Conservation (phyloP, 2,329 filamentous ascomycete species). For the Fusarium fracticaudum region DNA sequence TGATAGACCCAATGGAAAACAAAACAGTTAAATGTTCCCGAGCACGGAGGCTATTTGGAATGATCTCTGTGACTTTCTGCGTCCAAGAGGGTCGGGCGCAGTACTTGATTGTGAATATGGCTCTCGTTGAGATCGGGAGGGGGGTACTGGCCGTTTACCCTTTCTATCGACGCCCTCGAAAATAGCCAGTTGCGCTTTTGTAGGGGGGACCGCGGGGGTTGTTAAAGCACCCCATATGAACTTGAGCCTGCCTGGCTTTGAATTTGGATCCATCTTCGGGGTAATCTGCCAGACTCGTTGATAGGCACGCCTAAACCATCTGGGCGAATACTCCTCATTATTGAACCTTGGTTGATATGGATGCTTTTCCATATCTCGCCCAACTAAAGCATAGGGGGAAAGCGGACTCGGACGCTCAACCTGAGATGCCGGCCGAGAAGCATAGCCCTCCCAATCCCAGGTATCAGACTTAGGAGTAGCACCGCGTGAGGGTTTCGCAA, state of each 20-base stretch:
- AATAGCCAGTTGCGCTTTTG: slow-evolving; percentile 52
- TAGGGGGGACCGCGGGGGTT: slow-evolving; percentile 44
- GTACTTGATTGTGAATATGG: slow-evolving; percentile 22
- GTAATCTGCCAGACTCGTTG: slow-evolving; percentile 56
- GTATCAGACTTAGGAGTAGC: background rate
- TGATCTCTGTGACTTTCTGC: background rate
- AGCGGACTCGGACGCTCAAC: slow-evolving; percentile 52
- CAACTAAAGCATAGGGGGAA: slow-evolving; percentile 36
- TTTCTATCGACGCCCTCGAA: slow-evolving; percentile 57
- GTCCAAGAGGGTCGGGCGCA: background rate
- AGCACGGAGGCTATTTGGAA: background rate
- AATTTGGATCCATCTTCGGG: slow-evolving; percentile 52
- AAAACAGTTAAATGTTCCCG: background rate
- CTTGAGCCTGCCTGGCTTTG: slow-evolving; percentile 44
- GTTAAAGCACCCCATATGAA: slow-evolving; percentile 59
- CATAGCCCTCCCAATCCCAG: slow-evolving; percentile 58
- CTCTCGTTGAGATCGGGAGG: background rate
- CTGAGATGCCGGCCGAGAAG: slow-evolving; percentile 49
- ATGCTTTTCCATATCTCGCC: slow-evolving; percentile 45
- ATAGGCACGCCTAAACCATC: slow-evolving; percentile 61
- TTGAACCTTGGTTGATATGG: slow-evolving; percentile 50
- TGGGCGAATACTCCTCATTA: slow-evolving; percentile 47
- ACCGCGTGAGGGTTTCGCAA: slow-evolving; percentile 17
- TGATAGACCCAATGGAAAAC: slow-evolving; percentile 22
- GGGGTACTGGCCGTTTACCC: slow-evolving; percentile 30